phyloP scores from a whole-genome alignment of 1,284 basidiomycete genomes.

The Ceratobasidium papillatum region DNA sequence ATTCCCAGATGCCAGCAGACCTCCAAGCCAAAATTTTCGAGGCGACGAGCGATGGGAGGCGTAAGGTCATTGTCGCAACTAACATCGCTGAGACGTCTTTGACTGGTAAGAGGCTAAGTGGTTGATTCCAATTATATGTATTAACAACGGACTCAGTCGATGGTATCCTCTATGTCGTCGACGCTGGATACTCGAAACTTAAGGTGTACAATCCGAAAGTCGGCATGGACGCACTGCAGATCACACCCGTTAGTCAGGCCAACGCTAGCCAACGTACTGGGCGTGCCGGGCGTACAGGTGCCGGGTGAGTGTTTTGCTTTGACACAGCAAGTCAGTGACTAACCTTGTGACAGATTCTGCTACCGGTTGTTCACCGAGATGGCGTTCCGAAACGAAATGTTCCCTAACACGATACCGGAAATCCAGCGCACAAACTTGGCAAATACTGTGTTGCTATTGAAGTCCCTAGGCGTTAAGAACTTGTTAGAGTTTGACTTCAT shows the following conservation, averaged over 20 bases:
- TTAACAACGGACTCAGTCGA: constrained; percentile 69
- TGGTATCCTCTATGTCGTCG: constrained; percentile 96
- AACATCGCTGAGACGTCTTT: constrained; percentile 99
- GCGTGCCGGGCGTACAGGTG: constrained; percentile 95
- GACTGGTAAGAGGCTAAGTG: constrained; percentile 65
- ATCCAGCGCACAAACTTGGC: constrained; percentile 98
- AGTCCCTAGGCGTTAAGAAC: constrained; percentile 93
- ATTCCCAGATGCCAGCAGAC: constrained; percentile 99
- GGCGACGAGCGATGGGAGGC: constrained; percentile 89
- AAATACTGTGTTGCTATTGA: constrained; percentile 94
- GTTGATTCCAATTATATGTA: background rate
- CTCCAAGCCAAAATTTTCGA: constrained; percentile 98
- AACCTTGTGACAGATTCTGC: constrained; percentile 70
- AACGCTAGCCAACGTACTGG: constrained; percentile 96
- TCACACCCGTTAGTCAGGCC: constrained; percentile 98
- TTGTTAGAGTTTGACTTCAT: constrained; percentile 99
- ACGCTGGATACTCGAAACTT: constrained; percentile 95
- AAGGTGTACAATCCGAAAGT: constrained; percentile 99
- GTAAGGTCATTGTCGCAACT: constrained; percentile 98
- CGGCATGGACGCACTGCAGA: constrained; percentile 98
- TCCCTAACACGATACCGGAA: constrained; percentile 97
- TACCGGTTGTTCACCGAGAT: constrained; percentile 98
- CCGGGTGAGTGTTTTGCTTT: constrained; percentile 66
- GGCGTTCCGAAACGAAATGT: constrained; percentile 95
- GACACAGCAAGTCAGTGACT: constrained; percentile 9